These are phyloP conservation scores for Boletus barrowsii DNA, from an alignment of 768 basidiomycete species.

Conservation along the genomic window DNA sequence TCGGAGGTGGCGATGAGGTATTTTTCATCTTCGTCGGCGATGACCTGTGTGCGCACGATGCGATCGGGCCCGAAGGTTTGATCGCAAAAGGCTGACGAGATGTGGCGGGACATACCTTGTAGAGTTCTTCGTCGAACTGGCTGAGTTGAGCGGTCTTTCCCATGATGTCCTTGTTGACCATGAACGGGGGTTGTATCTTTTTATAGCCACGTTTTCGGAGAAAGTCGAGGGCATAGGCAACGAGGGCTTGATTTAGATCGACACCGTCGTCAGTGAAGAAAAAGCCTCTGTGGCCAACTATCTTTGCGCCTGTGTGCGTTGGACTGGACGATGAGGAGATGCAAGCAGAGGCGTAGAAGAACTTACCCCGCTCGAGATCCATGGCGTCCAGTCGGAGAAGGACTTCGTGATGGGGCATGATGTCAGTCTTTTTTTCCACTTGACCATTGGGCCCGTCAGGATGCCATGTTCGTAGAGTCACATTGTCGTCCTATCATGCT, in stretches of 20 bases:
- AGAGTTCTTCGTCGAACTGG: conserved; percentile 97
- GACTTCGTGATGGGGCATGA: conserved; percentile 98
- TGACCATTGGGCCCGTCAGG: conserved; percentile 73
- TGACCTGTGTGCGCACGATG: conserved; percentile 48
- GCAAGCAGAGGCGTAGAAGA: background rate
- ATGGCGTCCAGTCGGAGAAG: conserved; percentile 90
- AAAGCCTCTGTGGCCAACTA: conserved; percentile 94
- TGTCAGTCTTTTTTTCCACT: conserved; percentile 66
- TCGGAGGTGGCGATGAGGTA: conserved; percentile 99
- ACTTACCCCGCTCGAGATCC: conserved; percentile 88
- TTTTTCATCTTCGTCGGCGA: conserved; percentile 90
- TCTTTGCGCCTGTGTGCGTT: conserved; percentile 69
- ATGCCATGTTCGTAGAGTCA: conserved; percentile 78
- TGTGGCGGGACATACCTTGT: conserved; percentile 63
- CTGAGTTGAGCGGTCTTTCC: conserved; percentile 96
- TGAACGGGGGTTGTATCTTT: conserved; percentile 95
- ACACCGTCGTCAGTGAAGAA: conserved; percentile 95
- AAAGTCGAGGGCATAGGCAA: conserved; percentile 93
- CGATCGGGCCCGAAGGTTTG: background rate
- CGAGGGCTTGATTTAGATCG: conserved; percentile 95
- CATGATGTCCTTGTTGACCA: conserved; percentile 99
- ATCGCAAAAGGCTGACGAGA: background rate
- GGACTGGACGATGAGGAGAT: conserved; percentile 7
- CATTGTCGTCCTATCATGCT: conserved; percentile 79
- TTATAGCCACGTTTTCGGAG: conserved; percentile 79